Evolutionary conservation across 352 stramenopile genomes (phyloP), one percentile per base, ranked within the genome.

Genomic region (Phytophthora litchii): DNA sequence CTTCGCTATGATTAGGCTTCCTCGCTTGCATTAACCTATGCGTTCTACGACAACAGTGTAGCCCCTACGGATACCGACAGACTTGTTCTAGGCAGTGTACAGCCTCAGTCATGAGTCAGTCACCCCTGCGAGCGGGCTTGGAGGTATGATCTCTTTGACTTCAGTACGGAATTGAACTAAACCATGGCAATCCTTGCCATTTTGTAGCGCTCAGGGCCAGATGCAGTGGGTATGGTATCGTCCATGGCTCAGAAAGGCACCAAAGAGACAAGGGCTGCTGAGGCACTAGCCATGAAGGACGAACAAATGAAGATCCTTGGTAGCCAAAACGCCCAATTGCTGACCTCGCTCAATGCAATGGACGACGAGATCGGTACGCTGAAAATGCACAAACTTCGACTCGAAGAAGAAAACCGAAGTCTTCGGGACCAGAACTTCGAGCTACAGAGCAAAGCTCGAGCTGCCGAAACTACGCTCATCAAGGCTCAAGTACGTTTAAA

Each of bases 281-380:
- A 98, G 54, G 91, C 93, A n/a, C 78, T 98, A 23, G 83, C 86
- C 34, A 98, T 98, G 89, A 98, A 98, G 65, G 94, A 98, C 72
- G 92, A 98, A 70, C 95, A 98, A 66, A 75, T 98, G 69, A 82
- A 89, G 43, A 98, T 98, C 54, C 77, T 98, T n/a, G 91, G 89
- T 31, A 87, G 97, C 43, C 93, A 98, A 67, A 98, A 98, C 62
- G 74, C 76, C 9, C 81, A 94, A 48, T 54, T 98, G 38, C 68
- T 98, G 29, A 73, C 72, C 11, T 95, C 83, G 17, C 78, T 98
- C 25, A 94, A 97, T 65, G 64, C 84, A 36, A 87, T 93, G 74
- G 82, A 95, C 68, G 82, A 92, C 56, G 81, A 93, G 66, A 82
- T 91, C 43, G 57, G 70, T 9, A 37, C 74, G 20, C 67, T 91